These are phyloP conservation scores for Tetrahymena elliotti DNA, from an alignment of 73 alveolate species.

Conservation along the genomic window DNA sequence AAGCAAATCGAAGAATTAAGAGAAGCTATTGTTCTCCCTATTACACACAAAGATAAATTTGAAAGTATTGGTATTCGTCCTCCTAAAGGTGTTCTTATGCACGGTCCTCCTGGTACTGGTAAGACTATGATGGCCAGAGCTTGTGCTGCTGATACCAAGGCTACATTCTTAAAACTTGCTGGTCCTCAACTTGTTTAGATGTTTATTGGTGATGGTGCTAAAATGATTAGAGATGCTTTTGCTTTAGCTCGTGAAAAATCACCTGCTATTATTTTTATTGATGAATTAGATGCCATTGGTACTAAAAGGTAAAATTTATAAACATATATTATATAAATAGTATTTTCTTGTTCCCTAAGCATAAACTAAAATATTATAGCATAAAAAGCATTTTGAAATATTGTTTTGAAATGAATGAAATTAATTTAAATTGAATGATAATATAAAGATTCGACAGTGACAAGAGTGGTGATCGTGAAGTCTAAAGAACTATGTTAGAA, in stretches of 20 bases:
- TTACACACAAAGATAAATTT: constrained; percentile 97
- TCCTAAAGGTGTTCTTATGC: constrained; percentile 99
- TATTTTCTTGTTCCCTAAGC: background rate
- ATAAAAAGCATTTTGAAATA: no score
- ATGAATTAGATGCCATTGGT: constrained; percentile 99
- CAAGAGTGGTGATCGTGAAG: constrained; percentile 96
- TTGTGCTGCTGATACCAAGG: constrained; percentile 96
- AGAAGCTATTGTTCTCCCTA: constrained; percentile 99
- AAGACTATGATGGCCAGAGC: constrained; percentile 99
- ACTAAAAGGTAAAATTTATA: constrained; percentile 74
- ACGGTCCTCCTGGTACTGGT: constrained; percentile 99
- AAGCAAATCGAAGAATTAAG: constrained; percentile 97
- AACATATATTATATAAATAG: background rate
- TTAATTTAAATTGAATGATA: background rate
- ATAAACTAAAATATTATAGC: background rate
- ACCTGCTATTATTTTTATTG: constrained; percentile 95
- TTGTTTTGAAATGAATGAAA: no score
- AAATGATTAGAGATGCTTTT: constrained; percentile 99
- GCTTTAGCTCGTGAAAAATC: constrained; percentile 98
- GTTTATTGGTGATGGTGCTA: constrained; percentile 99
- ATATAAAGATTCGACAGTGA: constrained; percentile 46
- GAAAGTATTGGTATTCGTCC: constrained; percentile 99
- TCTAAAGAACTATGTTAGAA: constrained; percentile 99
- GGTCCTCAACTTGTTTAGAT: constrained; percentile 99
- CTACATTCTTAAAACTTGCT: constrained; percentile 98